A percentile compares a stretch with the other conserved stretches of the same genome.
phyloP scores from a whole-genome alignment of 208 protist genomes.

The Herpetomonas tarakana region DNA sequence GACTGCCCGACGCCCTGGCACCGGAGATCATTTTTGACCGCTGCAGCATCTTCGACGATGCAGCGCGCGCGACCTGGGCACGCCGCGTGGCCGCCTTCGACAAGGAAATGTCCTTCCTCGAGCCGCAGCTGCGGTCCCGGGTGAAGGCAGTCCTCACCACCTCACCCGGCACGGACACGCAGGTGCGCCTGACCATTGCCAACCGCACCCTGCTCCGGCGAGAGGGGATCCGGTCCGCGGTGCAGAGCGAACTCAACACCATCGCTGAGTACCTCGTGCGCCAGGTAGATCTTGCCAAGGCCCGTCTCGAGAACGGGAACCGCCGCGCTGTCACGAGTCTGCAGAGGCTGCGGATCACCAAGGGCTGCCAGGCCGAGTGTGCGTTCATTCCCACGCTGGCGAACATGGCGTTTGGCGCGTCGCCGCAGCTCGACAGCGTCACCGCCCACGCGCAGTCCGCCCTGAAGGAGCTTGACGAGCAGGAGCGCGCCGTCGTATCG shows the following conservation, averaged over 20 bases:
- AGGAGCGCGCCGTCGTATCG: slow-evolving; percentile 22
- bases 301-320: slow-evolving; percentile 62
- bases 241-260: slow-evolving; percentile 48
- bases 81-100: slow-evolving; percentile 64
- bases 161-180: slow-evolving; percentile 20
- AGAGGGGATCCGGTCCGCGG: slow-evolving; percentile 38
- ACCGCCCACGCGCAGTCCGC: slow-evolving; percentile 24
- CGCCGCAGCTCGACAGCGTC: slow-evolving; percentile 31
- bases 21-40: slow-evolving; percentile 79
- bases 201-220: slow-evolving; percentile 57
- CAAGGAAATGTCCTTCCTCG: slow-evolving; percentile 80
- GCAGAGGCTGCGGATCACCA: slow-evolving; percentile 57
- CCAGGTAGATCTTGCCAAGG: slow-evolving; percentile 48
- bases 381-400: slow-evolving; percentile 51
- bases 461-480: slow-evolving; percentile 23
- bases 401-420: slow-evolving; percentile 48
- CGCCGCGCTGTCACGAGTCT: slow-evolving; percentile 57
- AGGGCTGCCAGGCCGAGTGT: slow-evolving; percentile 63
- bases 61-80: slow-evolving; percentile 46
- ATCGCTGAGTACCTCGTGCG: slow-evolving; percentile 48
- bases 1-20: slow-evolving; percentile 39
- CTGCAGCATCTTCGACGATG: slow-evolving; percentile 56
- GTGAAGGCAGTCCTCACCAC: slow-evolving; percentile 56
- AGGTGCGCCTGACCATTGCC: slow-evolving; percentile 46
- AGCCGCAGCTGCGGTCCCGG: slow-evolving; percentile 60